A percentile compares a stretch with the other conserved stretches of the same genome.
Conservation (phyloP, 2,329 filamentous ascomycete genomes). For the Alternaria sp. region DNA sequence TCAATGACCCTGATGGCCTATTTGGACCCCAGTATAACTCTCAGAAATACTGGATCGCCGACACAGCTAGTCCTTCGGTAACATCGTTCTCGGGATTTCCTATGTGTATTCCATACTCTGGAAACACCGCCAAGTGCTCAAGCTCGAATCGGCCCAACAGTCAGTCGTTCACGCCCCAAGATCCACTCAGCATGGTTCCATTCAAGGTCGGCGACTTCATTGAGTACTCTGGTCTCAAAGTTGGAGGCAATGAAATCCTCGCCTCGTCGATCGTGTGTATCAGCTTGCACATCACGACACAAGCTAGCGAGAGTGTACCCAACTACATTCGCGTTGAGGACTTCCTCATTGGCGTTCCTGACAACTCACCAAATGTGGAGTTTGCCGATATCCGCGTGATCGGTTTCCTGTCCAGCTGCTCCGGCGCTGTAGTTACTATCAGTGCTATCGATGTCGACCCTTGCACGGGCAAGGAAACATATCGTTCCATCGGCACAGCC, state of each 20-base stretch:
- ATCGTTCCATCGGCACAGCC: constrained; percentile 45
- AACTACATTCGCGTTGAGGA: constrained; percentile 54
- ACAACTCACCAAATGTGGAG: constrained; percentile 44
- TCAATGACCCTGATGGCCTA: constrained; percentile 56
- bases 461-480: constrained; percentile 50
- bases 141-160: constrained; percentile 44
- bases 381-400: constrained; percentile 44
- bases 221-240: constrained; percentile 47
- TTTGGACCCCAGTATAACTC: constrained; percentile 39
- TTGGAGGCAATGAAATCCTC: constrained; percentile 39
- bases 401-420: constrained; percentile 49
- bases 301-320: constrained; percentile 30
- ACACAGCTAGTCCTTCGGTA: constrained; percentile 57
- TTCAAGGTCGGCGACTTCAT: constrained; percentile 51
- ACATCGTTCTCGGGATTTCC: constrained; percentile 59
- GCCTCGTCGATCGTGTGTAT: constrained; percentile 47
- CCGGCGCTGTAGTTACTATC: constrained; percentile 42
- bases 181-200: constrained; percentile 51
- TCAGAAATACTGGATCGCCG: constrained; percentile 54
- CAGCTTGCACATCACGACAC: constrained; percentile 51
- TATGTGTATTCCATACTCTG: constrained; percentile 58
- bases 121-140: constrained; percentile 46
- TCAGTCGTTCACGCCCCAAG: constrained; percentile 39
- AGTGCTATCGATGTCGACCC: constrained; percentile 52
- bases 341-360: constrained; percentile 50